Base-by-base conservation (phyloP, 768 basidiomycete genomes). In the Mycena pura region DNA sequence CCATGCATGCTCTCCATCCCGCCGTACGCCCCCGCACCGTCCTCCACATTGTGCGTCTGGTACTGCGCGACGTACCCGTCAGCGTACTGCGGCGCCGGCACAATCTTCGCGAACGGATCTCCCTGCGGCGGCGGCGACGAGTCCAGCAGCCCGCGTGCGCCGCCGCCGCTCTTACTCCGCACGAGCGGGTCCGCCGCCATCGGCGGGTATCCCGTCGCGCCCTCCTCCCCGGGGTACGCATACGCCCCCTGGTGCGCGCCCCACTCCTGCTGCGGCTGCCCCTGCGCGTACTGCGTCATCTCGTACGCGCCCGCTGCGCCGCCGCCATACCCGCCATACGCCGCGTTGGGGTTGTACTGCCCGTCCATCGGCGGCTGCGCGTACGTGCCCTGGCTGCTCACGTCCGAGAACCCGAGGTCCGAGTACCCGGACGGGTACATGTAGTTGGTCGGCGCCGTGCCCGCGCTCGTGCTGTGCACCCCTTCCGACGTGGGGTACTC, bases 361-460 rank as follows among this genome's bases (percentile, higher is more conserved):
- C 31, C 76, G 66, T 72, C 56, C 64, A 66, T 75, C 47, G 43
- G 70, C 68, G 46, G 69, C 71, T 47, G 73, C 77, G 62, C 59
- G 69, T 72, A 60, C 76, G 76, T 34, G 60, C 64, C 39, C 67
- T 69, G 78, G 73, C 66, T 80, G 79, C 43, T 62, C 69, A 74
- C 64, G 74, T 74, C 59, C 71, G 70, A 60, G 75, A 80, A 44
- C 64, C 58, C 31, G 71, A 77, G 22, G 56, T 73, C 47, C 63
- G 70, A 19, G 66, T 71, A 13, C 46, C 56, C 64, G 3, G 62
- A 60, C 17, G 61, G 58, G 50, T 63, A 63, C 62, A 63, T 63
- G 36, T 63, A 63, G 39, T 66, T 63, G 59, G 50, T 60, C 46
- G 65, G 62, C 53, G 61, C 60, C 32, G 46, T 53, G 31, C n/a